Evolutionary conservation across 2,329 filamentous ascomycete genomes (phyloP).

Genomic region (Cladosporium sp.): DNA sequence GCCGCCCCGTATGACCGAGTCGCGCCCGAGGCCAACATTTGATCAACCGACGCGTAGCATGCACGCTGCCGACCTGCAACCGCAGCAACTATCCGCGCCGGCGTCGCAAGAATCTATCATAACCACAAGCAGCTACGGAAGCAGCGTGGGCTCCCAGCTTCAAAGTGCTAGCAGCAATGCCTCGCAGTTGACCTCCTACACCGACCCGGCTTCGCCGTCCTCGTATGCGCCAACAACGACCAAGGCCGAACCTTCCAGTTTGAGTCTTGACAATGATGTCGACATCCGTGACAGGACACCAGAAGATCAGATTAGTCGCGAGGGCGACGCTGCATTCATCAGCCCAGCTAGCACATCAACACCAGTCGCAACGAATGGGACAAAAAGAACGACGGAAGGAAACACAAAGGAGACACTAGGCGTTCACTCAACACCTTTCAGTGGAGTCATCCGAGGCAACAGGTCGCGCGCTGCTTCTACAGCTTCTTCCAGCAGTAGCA

Average conservation of each 20-base stretch:
- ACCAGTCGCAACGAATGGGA: slow-evolving; percentile 46
- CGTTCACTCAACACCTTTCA: slow-evolving; percentile 34
- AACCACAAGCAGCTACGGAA: slow-evolving; percentile 29
- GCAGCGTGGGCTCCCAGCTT: slow-evolving; percentile 24
- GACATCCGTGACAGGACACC: slow-evolving; percentile 22
- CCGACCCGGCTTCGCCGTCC: slow-evolving; percentile 33
- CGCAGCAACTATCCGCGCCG: slow-evolving; percentile 30
- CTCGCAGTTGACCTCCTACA: slow-evolving; percentile 35
- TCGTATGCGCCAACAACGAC: slow-evolving; percentile 21
- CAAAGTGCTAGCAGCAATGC: slow-evolving; percentile 31
- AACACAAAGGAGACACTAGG: slow-evolving; percentile 62
- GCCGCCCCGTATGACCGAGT: slow-evolving; percentile 8
- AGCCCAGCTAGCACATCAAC: slow-evolving; percentile 34
- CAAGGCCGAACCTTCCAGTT: background rate
- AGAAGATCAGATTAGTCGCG: slow-evolving; percentile 23
- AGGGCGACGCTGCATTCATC: slow-evolving; percentile 6
- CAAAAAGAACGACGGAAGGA: slow-evolving; percentile 77
- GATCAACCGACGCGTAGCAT: slow-evolving; percentile 30
- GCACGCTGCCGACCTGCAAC: slow-evolving; percentile 22
- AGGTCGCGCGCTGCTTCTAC: slow-evolving; percentile 71
- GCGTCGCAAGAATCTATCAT: slow-evolving; percentile 34
- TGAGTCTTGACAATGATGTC: background rate
- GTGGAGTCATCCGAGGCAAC: slow-evolving; percentile 41
- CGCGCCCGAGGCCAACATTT: slow-evolving; percentile 17
- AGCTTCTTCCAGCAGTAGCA: slow-evolving; percentile 64